Percentiles rank a stretch among this genome's conserved stretches.
phyloP scores from a whole-genome alignment of 2,329 filamentous ascomycete genomes.

The Aspergillus transmontanensis region DNA sequence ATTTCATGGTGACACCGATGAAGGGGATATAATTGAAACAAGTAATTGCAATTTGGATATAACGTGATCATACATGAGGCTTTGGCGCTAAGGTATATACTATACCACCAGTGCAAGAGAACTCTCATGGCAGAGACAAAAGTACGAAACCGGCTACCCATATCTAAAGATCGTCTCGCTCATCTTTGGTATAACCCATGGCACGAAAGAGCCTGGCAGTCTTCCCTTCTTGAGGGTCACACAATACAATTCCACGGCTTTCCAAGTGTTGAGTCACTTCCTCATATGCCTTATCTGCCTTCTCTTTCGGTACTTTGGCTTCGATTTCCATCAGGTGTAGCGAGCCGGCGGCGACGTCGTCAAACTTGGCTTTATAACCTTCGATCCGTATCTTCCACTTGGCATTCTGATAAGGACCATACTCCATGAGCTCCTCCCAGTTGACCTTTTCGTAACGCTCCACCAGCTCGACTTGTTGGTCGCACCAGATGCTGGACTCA shows the following conservation, averaged over 20 bases:
- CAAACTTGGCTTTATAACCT: conserved; percentile 9
- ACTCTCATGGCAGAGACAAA: neutral
- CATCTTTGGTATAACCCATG: neutral
- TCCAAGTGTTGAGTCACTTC: neutral
- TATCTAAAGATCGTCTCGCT: neutral
- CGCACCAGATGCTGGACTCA: neutral
- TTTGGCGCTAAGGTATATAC: too few species aligned
- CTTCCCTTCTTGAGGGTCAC: neutral
- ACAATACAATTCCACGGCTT: neutral
- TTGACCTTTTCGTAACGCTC: neutral
- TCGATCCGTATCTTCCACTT: conserved; percentile 11
- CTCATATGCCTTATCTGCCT: neutral
- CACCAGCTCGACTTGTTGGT: neutral
- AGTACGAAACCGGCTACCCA: neutral
- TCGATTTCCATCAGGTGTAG: conserved; percentile 13
- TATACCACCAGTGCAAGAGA: too few species aligned
- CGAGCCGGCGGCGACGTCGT: conserved; percentile 1
- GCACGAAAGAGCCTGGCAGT: neutral
- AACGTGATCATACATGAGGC: too few species aligned
- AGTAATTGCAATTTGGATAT: neutral
- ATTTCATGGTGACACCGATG: neutral
- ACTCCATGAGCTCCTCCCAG: neutral
- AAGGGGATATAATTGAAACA: neutral
- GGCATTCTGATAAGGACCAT: conserved; percentile 5
- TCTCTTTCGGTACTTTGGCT: neutral